Conservation (phyloP, 169 alveolate genomes). For the Plasmodium fragile region DNA sequence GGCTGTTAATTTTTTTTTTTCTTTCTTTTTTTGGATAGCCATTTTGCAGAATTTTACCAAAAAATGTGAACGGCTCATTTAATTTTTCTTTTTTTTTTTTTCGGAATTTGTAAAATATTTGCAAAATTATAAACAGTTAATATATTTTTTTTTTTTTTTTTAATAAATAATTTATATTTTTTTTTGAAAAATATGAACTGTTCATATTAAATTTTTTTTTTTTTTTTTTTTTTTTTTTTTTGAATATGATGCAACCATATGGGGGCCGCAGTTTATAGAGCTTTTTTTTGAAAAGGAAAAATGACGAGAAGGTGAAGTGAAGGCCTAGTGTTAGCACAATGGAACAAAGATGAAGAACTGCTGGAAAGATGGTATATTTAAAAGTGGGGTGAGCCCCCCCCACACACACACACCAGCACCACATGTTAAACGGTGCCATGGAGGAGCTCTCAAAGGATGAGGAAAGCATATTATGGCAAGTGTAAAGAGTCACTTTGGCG, state of each 20-base stretch:
- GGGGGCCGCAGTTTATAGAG: not conserved
- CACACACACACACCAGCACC: not conserved
- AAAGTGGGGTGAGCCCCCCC: not conserved
- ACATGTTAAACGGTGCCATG: not conserved
- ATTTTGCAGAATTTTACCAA: not conserved
- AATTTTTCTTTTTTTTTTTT: not conserved
- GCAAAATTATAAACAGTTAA: not conserved
- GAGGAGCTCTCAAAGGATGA: not conserved
- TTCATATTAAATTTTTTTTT: not conserved
- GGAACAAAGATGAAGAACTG: not conserved
- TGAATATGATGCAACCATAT: not conserved
- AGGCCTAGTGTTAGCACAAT: not conserved
- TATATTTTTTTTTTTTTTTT: not conserved
- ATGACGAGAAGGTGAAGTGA: not conserved
- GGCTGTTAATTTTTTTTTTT: not conserved
- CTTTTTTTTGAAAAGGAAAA: not conserved
- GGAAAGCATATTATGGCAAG: not conserved
- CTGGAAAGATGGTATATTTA: not conserved
- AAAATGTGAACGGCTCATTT: not conserved
- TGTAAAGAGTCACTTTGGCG: not conserved
- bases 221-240: not conserved
- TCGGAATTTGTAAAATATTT: not conserved
- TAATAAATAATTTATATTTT: not conserved
- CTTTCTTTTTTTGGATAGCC: slow-evolving; percentile 1
- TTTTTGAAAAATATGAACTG: slow-evolving; percentile 6